Percentiles rank a stretch among this genome's conserved stretches.
Evolutionary conservation across 371 early-diverging fungal genomes (phyloP).

Genomic region (Blyttiomyces sp.): DNA sequence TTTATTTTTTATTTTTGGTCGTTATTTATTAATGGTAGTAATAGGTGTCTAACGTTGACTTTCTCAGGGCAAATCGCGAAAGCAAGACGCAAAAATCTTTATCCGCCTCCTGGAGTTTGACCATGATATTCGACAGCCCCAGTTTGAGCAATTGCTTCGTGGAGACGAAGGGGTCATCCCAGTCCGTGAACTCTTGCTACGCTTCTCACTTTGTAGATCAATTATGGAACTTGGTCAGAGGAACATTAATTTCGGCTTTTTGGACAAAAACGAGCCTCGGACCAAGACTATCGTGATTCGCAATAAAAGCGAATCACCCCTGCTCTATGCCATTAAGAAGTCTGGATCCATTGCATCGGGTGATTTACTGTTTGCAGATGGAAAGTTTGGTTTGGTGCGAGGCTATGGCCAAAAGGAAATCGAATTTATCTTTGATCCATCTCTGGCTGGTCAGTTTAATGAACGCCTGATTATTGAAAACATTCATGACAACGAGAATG

Average conservation of each 20-base stretch:
- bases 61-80: slow-evolving; percentile 68
- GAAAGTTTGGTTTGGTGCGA: slow-evolving; percentile 82
- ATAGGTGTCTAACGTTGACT: background rate
- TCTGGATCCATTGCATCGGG: slow-evolving; percentile 95
- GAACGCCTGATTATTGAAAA: slow-evolving; percentile 90
- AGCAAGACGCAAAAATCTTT: slow-evolving; percentile 77
- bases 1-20: background rate
- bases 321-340: slow-evolving; percentile 89
- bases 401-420: slow-evolving; percentile 90
- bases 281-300: slow-evolving; percentile 86
- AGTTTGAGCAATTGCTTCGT: slow-evolving; percentile 67
- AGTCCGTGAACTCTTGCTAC: slow-evolving; percentile 87
- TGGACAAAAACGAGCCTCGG: slow-evolving; percentile 84
- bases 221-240: slow-evolving; percentile 93
- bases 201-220: slow-evolving; percentile 78
- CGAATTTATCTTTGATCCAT: slow-evolving; percentile 89
- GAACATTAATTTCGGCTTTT: slow-evolving; percentile 92
- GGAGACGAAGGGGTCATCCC: slow-evolving; percentile 66
- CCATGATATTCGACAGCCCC: slow-evolving; percentile 61
- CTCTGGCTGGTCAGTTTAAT: slow-evolving; percentile 78
- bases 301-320: slow-evolving; percentile 85
- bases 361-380: slow-evolving; percentile 74
- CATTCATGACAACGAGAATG: slow-evolving; percentile 80
- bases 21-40: slow-evolving; percentile 1
- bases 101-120: slow-evolving; percentile 78